Evolutionary conservation across 768 basidiomycete genomes (phyloP).

Genomic region (Asterophora lycoperdoides): DNA sequence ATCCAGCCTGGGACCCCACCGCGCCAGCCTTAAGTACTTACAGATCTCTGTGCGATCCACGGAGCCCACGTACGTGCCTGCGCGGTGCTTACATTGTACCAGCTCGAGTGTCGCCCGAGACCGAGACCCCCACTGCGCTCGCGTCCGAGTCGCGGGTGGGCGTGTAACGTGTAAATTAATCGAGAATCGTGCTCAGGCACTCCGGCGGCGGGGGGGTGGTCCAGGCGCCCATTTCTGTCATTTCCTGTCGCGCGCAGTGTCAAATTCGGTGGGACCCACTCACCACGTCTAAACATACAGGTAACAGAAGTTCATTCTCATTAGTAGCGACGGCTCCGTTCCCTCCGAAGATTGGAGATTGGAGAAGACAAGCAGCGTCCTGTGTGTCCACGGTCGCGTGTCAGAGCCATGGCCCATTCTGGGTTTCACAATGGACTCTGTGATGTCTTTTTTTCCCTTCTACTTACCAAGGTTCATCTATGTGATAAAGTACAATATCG

Average conservation of each 20-base stretch:
- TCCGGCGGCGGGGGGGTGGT: not conserved
- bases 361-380: not conserved
- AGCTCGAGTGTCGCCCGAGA: too few relatives aligned
- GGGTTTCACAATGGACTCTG: conserved; percentile 11
- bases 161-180: too few relatives aligned
- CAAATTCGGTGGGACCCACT: conserved; percentile 1
- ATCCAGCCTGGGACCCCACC: too few relatives aligned
- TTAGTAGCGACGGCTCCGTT: too few relatives aligned
- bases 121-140: too few relatives aligned
- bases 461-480: not conserved
- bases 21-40: too few relatives aligned
- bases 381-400: not conserved
- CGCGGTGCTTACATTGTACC: too few relatives aligned
- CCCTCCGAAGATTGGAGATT: too few relatives aligned
- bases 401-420: conserved; percentile 1
- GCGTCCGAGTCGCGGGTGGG: not conserved
- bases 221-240: not conserved
- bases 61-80: too few relatives aligned
- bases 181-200: not conserved
- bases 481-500: too few relatives aligned
- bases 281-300: not conserved
- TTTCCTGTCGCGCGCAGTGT: not conserved
- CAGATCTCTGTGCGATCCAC: too few relatives aligned
- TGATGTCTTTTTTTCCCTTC: too few relatives aligned
- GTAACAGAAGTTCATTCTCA: not conserved